These are phyloP conservation scores for Clavulina sp. DNA, from an alignment of 768 basidiomycete species.

Conservation along the genomic window DNA sequence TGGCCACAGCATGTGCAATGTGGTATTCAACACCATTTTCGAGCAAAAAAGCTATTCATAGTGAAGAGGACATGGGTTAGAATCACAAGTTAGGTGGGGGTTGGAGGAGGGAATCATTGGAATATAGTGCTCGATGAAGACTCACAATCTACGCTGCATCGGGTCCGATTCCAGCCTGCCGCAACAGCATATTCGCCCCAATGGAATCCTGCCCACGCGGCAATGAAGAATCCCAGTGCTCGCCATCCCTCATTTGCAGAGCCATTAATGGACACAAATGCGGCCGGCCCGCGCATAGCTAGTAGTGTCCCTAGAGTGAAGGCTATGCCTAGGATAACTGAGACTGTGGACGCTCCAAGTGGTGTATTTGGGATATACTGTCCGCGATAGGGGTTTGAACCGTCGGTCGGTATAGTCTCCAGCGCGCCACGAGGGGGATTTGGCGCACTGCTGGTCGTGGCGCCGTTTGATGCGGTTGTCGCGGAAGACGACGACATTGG, in stretches of 20 bases:
- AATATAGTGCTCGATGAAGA: conserved; percentile 9
- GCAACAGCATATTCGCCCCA: conserved; percentile 91
- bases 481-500: no score
- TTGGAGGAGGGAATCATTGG: background rate
- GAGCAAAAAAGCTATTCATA: conserved; percentile 62
- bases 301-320: conserved; percentile 42
- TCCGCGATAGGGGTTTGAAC: conserved; percentile 26
- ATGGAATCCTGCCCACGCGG: conserved; percentile 77
- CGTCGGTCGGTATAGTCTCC: conserved; percentile 33
- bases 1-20: conserved; percentile 57
- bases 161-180: conserved; percentile 86
- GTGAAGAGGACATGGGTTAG: conserved; percentile 4
- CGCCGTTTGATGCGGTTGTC: no score
- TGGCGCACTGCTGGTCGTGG: no score
- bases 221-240: conserved; percentile 67
- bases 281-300: conserved; percentile 32
- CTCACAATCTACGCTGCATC: conserved; percentile 87
- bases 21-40: conserved; percentile 83
- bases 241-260: conserved; percentile 27
- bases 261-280: conserved; percentile 9
- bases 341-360: conserved; percentile 53
- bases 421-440: conserved; percentile 24
- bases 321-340: conserved; percentile 65
- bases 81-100: background rate
- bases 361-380: conserved; percentile 74